phyloP scores from a whole-genome alignment of 345 rosid species.

The Eutrema heterophyllum region DNA sequence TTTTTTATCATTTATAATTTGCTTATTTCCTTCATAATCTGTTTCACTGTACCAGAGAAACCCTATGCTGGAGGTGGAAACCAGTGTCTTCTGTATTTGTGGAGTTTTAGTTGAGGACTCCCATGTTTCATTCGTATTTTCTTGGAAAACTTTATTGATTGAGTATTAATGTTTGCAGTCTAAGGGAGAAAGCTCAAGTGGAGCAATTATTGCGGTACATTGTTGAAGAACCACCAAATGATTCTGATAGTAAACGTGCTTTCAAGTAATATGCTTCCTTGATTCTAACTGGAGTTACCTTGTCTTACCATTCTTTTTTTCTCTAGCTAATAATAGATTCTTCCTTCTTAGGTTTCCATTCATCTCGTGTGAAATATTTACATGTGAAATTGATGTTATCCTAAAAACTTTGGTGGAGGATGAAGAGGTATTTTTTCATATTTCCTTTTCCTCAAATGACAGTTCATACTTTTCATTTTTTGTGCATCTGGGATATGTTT shows the following conservation, averaged over 20 bases:
- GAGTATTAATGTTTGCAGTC: conserved; percentile 41
- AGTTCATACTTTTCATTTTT: neutral
- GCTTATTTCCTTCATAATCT: neutral
- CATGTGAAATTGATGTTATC: conserved; percentile 97
- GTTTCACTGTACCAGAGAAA: neutral
- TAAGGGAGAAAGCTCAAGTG: conserved; percentile 87
- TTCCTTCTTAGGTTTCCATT: conserved; percentile 71
- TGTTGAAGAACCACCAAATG: conserved; percentile 74
- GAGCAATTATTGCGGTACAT: conserved; percentile 81
- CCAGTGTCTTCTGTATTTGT: neutral
- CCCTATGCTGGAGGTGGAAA: neutral
- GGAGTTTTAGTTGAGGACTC: neutral
- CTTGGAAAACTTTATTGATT: conserved; percentile 6
- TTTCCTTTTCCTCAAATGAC: neutral
- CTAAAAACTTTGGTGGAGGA: conserved; percentile 93
- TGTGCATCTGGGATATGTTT: neutral
- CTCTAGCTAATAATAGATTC: conserved; percentile 12
- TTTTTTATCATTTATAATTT: neutral
- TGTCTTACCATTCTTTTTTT: neutral
- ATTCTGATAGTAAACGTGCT: conserved; percentile 78
- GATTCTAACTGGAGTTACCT: conserved; percentile 5
- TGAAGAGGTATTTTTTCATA: conserved; percentile 54
- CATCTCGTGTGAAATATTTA: conserved; percentile 92
- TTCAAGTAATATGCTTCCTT: conserved; percentile 61
- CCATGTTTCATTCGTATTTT: neutral